phyloP scores from a whole-genome alignment of 2,329 filamentous ascomycete species.

The Didymosphaeria variabile region DNA sequence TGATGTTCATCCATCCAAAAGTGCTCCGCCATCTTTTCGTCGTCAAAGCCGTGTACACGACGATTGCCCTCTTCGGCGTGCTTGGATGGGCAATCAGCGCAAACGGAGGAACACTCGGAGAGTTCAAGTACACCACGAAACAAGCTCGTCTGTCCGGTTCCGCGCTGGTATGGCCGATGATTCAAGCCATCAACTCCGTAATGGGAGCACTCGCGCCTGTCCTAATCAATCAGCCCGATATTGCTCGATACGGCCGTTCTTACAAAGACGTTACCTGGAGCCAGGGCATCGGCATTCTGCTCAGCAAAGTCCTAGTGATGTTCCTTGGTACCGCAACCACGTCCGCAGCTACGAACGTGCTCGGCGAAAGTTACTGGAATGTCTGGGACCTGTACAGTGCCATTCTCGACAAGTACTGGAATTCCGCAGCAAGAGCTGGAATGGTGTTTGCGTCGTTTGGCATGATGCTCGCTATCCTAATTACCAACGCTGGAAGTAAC shows the following conservation, averaged over 20 bases:
- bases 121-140: constrained; percentile 29
- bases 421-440: background rate
- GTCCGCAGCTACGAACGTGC: constrained; percentile 2
- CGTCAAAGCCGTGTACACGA: constrained; percentile 8
- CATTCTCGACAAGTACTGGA: constrained; percentile 31
- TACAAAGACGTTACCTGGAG: constrained; percentile 12
- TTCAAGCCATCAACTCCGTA: constrained; percentile 31
- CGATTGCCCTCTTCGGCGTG: constrained; percentile 7
- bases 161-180: constrained; percentile 15
- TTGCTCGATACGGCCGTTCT: constrained; percentile 7
- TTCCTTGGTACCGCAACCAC: constrained; percentile 6
- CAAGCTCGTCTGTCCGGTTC: constrained; percentile 25
- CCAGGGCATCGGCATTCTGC: constrained; percentile 2
- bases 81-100: constrained; percentile 11
- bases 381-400: constrained; percentile 22
- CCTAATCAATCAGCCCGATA: constrained; percentile 6
- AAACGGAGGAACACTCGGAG: constrained; percentile 9
- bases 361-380: constrained; percentile 8
- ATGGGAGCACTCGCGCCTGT: constrained; percentile 1
- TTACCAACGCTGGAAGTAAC: constrained; percentile 8
- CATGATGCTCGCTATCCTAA: constrained; percentile 5
- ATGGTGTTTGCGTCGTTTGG: constrained; percentile 10
- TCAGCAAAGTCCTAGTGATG: constrained; percentile 8
- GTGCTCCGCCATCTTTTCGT: constrained; percentile 10
- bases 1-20: constrained; percentile 8